These are phyloP conservation scores for Chimonanthus praecox DNA, from an alignment of 164 flowering plant genomes.

Conservation along the genomic window DNA sequence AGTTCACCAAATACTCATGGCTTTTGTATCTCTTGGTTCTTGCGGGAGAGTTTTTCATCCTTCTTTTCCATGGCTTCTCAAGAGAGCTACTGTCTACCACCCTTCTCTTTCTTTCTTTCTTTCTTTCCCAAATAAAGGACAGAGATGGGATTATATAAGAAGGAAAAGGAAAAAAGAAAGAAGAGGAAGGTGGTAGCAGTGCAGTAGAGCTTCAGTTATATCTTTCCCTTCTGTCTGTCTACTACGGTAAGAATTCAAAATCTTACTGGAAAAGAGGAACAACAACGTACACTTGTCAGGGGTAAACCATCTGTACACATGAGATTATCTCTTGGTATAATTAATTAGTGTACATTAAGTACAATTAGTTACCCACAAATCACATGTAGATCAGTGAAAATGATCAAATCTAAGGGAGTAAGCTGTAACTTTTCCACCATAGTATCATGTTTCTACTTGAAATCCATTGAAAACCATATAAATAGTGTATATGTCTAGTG, in stretches of 20 bases:
- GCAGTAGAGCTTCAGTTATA: slow-evolving; percentile 13
- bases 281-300: no score
- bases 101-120: background rate
- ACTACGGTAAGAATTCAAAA: slow-evolving; percentile 20
- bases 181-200: slow-evolving; percentile 1
- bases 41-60: slow-evolving; percentile 11
- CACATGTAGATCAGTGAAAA: no score
- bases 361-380: no score
- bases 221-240: slow-evolving; percentile 1
- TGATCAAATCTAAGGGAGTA: no score
- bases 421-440: no score
- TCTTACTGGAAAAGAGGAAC: slow-evolving; percentile 2
- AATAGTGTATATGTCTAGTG: no score
- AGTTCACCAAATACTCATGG: slow-evolving; percentile 25
- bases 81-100: background rate
- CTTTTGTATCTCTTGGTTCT: slow-evolving; percentile 21
- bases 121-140: slow-evolving; percentile 2
- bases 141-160: background rate
- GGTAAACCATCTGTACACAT: background rate
- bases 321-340: background rate
- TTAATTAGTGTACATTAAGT: no score
- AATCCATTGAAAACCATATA: no score
- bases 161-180: background rate
- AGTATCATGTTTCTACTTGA: no score
- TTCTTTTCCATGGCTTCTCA: slow-evolving; percentile 26